Evolutionary conservation across 2,329 filamentous ascomycete genomes (phyloP).

Genomic region (Exophiala dermatitidis): DNA sequence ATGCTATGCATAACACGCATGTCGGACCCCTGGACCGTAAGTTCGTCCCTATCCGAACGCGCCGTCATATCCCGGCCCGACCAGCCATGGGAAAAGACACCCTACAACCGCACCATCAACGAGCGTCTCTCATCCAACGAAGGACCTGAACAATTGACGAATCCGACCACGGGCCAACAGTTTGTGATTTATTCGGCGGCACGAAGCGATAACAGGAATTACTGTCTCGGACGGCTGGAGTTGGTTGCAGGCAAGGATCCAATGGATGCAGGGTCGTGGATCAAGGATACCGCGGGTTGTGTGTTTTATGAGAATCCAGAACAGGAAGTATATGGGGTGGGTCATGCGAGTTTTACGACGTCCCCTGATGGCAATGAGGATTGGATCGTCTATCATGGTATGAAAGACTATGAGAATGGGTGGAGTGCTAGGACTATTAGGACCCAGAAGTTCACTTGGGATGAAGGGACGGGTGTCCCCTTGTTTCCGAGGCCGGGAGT

Average conservation of each 20-base stretch:
- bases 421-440: conserved; percentile 45
- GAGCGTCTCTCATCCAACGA: conserved; percentile 44
- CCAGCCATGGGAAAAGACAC: conserved; percentile 48
- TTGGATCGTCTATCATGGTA: conserved; percentile 50
- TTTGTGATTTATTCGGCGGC: conserved; percentile 47
- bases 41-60: conserved; percentile 41
- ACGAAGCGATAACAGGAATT: conserved; percentile 47
- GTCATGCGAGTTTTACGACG: conserved; percentile 46
- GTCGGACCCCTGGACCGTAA: conserved; percentile 43
- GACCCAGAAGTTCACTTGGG: conserved; percentile 45
- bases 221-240: conserved; percentile 47
- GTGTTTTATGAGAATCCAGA: conserved; percentile 46
- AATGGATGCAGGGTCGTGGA: conserved; percentile 44
- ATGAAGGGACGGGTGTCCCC: conserved; percentile 40
- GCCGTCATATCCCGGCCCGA: conserved; percentile 43
- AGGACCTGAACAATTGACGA: conserved; percentile 45
- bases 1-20: conserved; percentile 49
- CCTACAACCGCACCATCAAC: conserved; percentile 37
- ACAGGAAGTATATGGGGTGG: conserved; percentile 43
- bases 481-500: conserved; percentile 44
- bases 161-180: conserved; percentile 41
- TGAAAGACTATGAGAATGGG: conserved; percentile 42
- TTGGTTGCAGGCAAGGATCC: conserved; percentile 42
- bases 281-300: conserved; percentile 41
- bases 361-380: conserved; percentile 43